phyloP scores from a whole-genome alignment of 1,284 basidiomycete genomes.

The Coniferiporia weirii region DNA sequence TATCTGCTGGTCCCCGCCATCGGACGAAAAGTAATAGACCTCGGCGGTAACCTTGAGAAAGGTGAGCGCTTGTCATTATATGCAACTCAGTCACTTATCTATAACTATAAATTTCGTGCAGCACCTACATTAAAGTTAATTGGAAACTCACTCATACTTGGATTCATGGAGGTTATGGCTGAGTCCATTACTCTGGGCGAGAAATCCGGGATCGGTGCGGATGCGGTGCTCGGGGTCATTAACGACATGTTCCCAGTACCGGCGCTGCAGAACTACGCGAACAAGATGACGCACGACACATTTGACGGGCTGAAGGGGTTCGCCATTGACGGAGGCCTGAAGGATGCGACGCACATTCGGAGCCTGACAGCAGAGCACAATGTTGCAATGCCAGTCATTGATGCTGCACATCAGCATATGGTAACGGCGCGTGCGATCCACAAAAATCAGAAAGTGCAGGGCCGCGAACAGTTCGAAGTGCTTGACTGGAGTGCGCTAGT shows the following conservation, averaged over 20 bases:
- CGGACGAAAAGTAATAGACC: conserved; percentile 69
- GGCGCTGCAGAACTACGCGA: conserved; percentile 55
- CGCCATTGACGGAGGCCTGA: conserved; percentile 83
- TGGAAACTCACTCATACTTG: conserved; percentile 67
- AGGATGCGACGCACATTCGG: conserved; percentile 73
- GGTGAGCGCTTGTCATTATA: conserved; percentile 35
- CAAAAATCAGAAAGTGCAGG: conserved; percentile 39
- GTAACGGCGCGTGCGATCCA: conserved; percentile 74
- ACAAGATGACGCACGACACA: conserved; percentile 63
- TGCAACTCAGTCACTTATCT: background rate
- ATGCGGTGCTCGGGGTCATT: conserved; percentile 52
- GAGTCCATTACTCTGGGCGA: conserved; percentile 82
- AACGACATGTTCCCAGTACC: conserved; percentile 37
- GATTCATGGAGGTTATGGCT: conserved; percentile 71
- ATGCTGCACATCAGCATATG: conserved; percentile 74
- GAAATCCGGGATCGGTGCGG: conserved; percentile 74
- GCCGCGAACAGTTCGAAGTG: conserved; percentile 42
- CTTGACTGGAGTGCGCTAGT: conserved; percentile 73
- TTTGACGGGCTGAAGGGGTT: conserved; percentile 83
- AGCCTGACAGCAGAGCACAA: conserved; percentile 57
- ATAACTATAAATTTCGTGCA: conserved; percentile 23
- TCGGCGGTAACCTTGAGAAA: conserved; percentile 75
- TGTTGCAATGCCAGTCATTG: conserved; percentile 77
- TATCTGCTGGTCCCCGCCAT: conserved; percentile 75
- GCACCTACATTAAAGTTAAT: conserved; percentile 79